A percentile compares a stretch with the other conserved stretches of the same genome.
Evolutionary conservation across 2,329 filamentous ascomycete genomes (phyloP).

Genomic region (Fusarium verrucosum): DNA sequence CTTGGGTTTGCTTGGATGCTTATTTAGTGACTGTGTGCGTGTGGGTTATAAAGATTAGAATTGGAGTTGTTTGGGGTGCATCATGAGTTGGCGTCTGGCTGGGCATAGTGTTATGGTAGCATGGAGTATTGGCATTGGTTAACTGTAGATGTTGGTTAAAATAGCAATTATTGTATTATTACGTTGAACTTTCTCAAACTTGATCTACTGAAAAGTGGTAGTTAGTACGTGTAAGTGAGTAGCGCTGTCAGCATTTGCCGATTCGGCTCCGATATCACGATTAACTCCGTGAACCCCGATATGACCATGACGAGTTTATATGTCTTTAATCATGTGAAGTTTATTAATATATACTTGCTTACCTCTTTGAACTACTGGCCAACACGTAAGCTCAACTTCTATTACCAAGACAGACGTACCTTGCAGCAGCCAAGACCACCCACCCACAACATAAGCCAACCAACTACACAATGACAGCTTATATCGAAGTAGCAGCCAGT

Average conservation of each 20-base stretch:
- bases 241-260: too few species aligned
- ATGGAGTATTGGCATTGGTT: background rate
- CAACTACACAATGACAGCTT: slow-evolving; percentile 35
- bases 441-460: background rate
- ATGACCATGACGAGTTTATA: background rate
- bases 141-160: background rate
- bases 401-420: background rate
- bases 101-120: background rate
- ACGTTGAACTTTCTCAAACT: background rate
- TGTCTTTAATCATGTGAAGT: too few species aligned
- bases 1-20: slow-evolving; percentile 33
- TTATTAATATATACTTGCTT: background rate
- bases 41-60: background rate
- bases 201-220: too few species aligned
- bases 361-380: background rate
- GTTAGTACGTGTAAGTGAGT: background rate
- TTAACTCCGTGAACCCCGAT: background rate
- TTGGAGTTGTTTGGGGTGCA: background rate
- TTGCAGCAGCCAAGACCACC: too few species aligned
- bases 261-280: slow-evolving; percentile 32
- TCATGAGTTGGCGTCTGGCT: background rate
- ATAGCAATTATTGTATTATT: background rate
- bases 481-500: slow-evolving; percentile 50
- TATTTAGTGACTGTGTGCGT: slow-evolving; percentile 8
- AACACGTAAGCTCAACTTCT: background rate